Evolutionary conservation across 306 rosid genomes (phyloP).

Genomic region (Prinsepia uniflora): DNA sequence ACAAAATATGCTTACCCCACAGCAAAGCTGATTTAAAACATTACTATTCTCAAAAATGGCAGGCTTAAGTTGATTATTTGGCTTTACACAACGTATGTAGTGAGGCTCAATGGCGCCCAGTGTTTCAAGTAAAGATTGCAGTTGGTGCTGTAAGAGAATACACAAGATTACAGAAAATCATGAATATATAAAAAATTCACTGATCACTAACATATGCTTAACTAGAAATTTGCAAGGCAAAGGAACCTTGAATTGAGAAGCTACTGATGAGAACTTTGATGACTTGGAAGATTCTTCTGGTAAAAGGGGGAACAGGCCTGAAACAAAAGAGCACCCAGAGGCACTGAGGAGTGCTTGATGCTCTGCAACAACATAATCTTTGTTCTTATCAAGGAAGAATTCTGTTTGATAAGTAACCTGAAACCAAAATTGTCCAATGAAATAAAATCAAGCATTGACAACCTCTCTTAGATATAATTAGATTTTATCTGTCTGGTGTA

Average conservation of each 20-base stretch:
- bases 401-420: slow-evolving; percentile 98
- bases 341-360: slow-evolving; percentile 77
- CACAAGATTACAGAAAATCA: slow-evolving; percentile 8
- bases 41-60: slow-evolving; percentile 73
- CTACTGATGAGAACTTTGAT: slow-evolving; percentile 89
- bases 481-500: neutral
- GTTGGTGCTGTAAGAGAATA: slow-evolving; percentile 60
- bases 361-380: slow-evolving; percentile 94
- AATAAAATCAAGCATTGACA: neutral
- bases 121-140: slow-evolving; percentile 92
- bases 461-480: neutral
- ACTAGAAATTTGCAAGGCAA: slow-evolving; percentile 22
- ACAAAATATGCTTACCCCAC: slow-evolving; percentile 65
- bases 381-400: slow-evolving; percentile 87
- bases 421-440: slow-evolving; percentile 17
- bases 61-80: slow-evolving; percentile 86
- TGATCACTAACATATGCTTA: slow-evolving; percentile 1
- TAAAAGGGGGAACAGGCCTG: slow-evolving; percentile 78
- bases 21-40: slow-evolving; percentile 83
- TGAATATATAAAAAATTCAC: slow-evolving; percentile 7
- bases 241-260: slow-evolving; percentile 74
- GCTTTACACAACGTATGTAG: slow-evolving; percentile 92
- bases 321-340: slow-evolving; percentile 77
- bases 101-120: slow-evolving; percentile 91
- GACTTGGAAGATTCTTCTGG: slow-evolving; percentile 85